These are phyloP conservation scores for Dendrocalamus sinicus DNA, from an alignment of 176 grass and related monocot species.

Conservation along the genomic window DNA sequence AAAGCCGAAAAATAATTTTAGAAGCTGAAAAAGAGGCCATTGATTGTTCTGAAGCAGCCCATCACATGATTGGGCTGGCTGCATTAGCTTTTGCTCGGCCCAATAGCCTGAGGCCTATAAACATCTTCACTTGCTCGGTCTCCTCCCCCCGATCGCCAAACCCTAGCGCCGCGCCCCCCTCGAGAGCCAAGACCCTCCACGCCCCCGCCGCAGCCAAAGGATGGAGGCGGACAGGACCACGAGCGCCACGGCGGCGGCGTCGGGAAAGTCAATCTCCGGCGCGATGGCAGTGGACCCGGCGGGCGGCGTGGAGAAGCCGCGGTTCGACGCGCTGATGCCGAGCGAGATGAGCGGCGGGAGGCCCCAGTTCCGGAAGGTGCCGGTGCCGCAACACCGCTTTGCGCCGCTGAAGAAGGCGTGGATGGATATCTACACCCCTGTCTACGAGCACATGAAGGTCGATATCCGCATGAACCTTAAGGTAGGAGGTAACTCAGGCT, in stretches of 20 bases:
- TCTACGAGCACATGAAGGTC: conserved; percentile 83
- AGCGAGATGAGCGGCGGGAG: conserved; percentile 74
- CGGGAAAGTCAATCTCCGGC: background rate
- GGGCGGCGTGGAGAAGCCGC: conserved; percentile 46
- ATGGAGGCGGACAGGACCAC: conserved; percentile 38
- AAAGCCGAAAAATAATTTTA: too few species aligned
- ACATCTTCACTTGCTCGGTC: background rate
- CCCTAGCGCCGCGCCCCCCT: conserved; percentile 1
- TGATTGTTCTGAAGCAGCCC: background rate
- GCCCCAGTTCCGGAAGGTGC: conserved; percentile 69
- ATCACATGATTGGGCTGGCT: background rate
- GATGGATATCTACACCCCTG: conserved; percentile 82
- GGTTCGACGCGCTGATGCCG: conserved; percentile 62
- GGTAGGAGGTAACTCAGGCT: conserved; percentile 20
- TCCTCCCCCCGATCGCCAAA: background rate
- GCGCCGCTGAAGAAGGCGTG: conserved; percentile 68
- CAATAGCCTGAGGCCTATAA: background rate
- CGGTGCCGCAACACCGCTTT: conserved; percentile 65
- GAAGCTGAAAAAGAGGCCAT: too few species aligned
- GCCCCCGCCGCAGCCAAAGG: background rate
- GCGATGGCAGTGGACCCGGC: conserved; percentile 40
- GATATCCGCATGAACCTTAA: conserved; percentile 96
- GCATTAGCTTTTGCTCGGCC: background rate
- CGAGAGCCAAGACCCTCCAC: too few species aligned
- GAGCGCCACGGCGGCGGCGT: background rate